These are phyloP conservation scores for Brassica balearica DNA, from an alignment of 441 rosid genomes.

Conservation along the genomic window DNA sequence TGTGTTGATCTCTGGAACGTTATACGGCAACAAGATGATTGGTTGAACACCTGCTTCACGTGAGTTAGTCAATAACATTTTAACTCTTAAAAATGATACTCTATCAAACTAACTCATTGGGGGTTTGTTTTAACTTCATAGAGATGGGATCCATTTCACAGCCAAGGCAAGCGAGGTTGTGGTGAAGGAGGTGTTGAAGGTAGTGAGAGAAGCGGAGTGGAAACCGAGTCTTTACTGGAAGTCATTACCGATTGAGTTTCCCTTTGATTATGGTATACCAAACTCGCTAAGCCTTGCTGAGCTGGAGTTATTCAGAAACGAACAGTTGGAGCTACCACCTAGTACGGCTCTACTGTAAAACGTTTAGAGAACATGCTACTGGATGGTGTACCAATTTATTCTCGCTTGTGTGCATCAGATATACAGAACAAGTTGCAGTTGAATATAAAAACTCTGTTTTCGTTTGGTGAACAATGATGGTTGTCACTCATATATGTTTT, in stretches of 20 bases:
- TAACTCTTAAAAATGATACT: neutral
- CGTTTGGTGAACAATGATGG: neutral
- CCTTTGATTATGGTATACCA: slow-evolving; percentile 47
- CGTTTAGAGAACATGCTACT: neutral
- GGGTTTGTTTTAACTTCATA: slow-evolving; percentile 16
- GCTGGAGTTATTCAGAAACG: slow-evolving; percentile 32
- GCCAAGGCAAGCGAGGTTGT: slow-evolving; percentile 66
- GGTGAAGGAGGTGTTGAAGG: slow-evolving; percentile 61
- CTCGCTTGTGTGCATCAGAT: neutral
- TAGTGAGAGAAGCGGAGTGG: slow-evolving; percentile 70
- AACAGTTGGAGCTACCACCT: slow-evolving; percentile 27
- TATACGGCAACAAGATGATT: slow-evolving; percentile 63
- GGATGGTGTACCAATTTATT: neutral
- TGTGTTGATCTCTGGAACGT: slow-evolving; percentile 74
- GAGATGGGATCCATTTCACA: slow-evolving; percentile 79
- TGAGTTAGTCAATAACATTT: slow-evolving; percentile 42
- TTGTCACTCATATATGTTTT: neutral
- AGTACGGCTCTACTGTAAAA: slow-evolving; percentile 16
- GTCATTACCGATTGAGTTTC: slow-evolving; percentile 58
- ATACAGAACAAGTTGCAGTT: neutral
- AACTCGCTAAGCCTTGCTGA: slow-evolving; percentile 23
- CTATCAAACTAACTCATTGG: neutral
- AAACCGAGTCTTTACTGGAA: slow-evolving; percentile 72
- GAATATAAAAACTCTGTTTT: neutral
- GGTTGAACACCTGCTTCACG: slow-evolving; percentile 71